Base-by-base conservation (phyloP, 306 rosid genomes). In the Vigna angularis region DNA sequence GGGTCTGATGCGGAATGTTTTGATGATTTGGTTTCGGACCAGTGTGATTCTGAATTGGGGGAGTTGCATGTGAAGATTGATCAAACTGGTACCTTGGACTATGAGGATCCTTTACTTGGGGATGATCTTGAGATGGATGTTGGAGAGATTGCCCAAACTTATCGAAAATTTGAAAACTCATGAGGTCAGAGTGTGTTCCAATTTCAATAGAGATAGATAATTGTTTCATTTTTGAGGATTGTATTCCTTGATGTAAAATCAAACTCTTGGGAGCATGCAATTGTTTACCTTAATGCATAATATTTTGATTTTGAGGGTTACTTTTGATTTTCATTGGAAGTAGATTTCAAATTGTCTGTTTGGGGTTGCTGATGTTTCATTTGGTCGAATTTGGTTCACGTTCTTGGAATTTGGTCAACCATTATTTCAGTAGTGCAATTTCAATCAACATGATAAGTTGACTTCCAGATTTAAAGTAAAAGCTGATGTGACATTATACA, bases 121-220 rank as follows among this genome's bases (percentile, higher is more conserved):
- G 85, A 84, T 30, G 53, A 80, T 65, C 81, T 86, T 52, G 90
- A 90, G 79, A 85, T 92, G 93, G 95, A 87, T 66, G 76, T 86
- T 76, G 87, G 57, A 51, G 92, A 87, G 73, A 84, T 86, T 82
- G 17, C 56, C 52, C 40, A 73, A 63, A 89, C 70, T 13, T 89
- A 75, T 42, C 53, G 78, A 28, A 40, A 7, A 7, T 62, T 24
- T 38, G 20, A 13, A 30, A 50, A 16, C 36, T 75, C n/a, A 49
- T 24, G 48, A 36, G 56, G 72, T 61, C 3, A 18, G 14, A 26
- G 30, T 70, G 38, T 67, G 14, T 68, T 67, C 22, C 53, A 42
- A 11, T 38, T 42, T 20, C 42, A 11, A 10, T 9, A n/a, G 5
- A 20, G 6, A 16, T 9, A 10, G 32, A 14, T 40, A 5, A 18